These are phyloP conservation scores for Onygenales sp. DNA, from an alignment of 2,329 filamentous ascomycete genomes.

Conservation along the genomic window DNA sequence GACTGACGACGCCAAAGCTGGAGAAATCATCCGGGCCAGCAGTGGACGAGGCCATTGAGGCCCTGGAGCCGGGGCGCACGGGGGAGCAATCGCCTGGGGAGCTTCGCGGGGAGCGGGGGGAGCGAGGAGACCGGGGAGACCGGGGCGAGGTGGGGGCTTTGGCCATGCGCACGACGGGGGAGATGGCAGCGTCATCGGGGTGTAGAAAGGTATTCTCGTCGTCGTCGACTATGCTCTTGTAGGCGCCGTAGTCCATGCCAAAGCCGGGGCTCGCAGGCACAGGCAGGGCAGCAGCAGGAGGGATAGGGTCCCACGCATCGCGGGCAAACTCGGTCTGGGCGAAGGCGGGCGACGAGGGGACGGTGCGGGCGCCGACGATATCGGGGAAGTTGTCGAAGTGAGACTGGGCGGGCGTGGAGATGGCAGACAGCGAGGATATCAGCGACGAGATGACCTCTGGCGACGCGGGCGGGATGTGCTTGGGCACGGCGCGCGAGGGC, in stretches of 20 bases:
- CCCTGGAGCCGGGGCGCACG: conserved; percentile 25
- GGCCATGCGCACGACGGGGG: conserved; percentile 71
- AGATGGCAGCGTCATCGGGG: conserved; percentile 48
- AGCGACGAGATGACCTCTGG: conserved; percentile 48
- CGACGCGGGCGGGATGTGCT: conserved; percentile 32
- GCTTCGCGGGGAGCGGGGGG: conserved; percentile 35
- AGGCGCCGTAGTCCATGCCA: conserved; percentile 65
- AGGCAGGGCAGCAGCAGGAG: too few species aligned
- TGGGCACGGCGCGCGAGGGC: conserved; percentile 18
- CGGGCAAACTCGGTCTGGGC: conserved; percentile 17
- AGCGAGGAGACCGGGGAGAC: conserved; percentile 57
- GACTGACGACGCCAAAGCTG: conserved; percentile 30
- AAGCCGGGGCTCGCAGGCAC: conserved; percentile 36
- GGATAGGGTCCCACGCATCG: conserved; percentile 16
- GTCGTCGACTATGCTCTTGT: conserved; percentile 43
- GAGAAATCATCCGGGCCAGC: conserved; percentile 22
- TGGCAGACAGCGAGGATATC: conserved; percentile 51
- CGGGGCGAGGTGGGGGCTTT: conserved; percentile 72
- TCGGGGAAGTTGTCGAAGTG: conserved; percentile 55
- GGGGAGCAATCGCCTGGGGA: conserved; percentile 37
- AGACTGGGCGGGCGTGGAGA: conserved; percentile 54
- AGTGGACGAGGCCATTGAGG: conserved; percentile 27
- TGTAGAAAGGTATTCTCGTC: conserved; percentile 41
- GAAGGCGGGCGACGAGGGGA: conserved; percentile 24
- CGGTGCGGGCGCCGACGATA: conserved; percentile 30